These are phyloP conservation scores for Penicillium sp. DNA, from an alignment of 2,329 filamentous ascomycete species.

Conservation along the genomic window DNA sequence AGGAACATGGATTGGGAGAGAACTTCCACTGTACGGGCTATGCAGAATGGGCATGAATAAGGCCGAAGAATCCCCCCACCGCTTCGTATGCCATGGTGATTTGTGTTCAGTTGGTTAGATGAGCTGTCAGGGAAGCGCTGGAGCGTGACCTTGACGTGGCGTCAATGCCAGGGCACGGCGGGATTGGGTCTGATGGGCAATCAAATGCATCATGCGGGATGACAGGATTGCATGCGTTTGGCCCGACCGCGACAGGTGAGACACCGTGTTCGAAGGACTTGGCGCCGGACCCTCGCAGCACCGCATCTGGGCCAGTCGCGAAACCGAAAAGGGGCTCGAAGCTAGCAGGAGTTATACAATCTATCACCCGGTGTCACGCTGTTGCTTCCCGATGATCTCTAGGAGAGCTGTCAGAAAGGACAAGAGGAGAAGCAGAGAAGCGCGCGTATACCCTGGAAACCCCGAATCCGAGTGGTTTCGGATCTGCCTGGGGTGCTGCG, in stretches of 20 bases:
- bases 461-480: constrained; percentile 23
- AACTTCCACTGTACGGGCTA: constrained; percentile 5
- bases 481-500: constrained; percentile 11
- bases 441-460: constrained; percentile 2
- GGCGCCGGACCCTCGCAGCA: constrained; percentile 24
- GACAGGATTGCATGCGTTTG: constrained; percentile 29
- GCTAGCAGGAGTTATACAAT: constrained; percentile 18
- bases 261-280: constrained; percentile 22
- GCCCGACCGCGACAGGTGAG: constrained; percentile 21
- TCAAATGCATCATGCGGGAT: constrained; percentile 26
- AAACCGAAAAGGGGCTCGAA: constrained; percentile 18
- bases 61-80: constrained; percentile 13
- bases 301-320: constrained; percentile 17
- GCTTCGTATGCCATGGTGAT: not conserved
- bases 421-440: not conserved
- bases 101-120: constrained; percentile 2
- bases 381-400: constrained; percentile 22
- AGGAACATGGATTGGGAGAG: constrained; percentile 24
- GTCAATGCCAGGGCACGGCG: constrained; percentile 15
- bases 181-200: constrained; percentile 21
- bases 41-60: constrained; percentile 9
- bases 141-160: constrained; percentile 22
- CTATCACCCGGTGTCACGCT: constrained; percentile 26
- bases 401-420: not conserved
- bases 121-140: constrained; percentile 14